Evolutionary conservation across 2,329 filamentous ascomycete genomes (phyloP).

Genomic region (Lojkania enalia): DNA sequence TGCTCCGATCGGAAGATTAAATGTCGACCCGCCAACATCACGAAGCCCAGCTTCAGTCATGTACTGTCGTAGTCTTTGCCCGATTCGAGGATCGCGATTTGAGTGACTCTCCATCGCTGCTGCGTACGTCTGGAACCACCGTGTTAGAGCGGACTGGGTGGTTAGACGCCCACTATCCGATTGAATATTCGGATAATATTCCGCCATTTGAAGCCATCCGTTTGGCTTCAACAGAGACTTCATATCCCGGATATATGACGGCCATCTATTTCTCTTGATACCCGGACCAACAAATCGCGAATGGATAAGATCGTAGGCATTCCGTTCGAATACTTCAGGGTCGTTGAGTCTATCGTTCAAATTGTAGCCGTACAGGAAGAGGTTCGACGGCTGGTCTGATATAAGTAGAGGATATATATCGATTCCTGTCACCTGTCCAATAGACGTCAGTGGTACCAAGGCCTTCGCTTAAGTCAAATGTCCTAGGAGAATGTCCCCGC

Average conservation of each 20-base stretch:
- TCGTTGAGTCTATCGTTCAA: conserved; percentile 46
- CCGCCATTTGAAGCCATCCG: conserved; percentile 88
- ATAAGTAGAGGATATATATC: conserved; percentile 43
- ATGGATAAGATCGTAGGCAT: conserved; percentile 81
- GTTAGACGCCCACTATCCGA: conserved; percentile 81
- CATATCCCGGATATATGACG: conserved; percentile 75
- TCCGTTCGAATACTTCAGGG: conserved; percentile 59
- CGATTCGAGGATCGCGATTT: conserved; percentile 41
- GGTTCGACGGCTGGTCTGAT: conserved; percentile 43
- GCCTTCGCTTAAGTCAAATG: too few relatives aligned
- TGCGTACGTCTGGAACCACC: conserved; percentile 44
- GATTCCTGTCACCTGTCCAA: conserved; percentile 44
- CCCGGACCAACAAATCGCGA: conserved; percentile 73
- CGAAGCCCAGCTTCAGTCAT: conserved; percentile 36
- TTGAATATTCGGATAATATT: conserved; percentile 82
- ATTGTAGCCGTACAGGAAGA: conserved; percentile 40
- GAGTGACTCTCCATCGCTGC: conserved; percentile 34
- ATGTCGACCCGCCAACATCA: conserved; percentile 33
- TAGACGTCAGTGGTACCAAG: too few relatives aligned
- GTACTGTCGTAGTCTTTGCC: conserved; percentile 30
- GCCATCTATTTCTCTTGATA: conserved; percentile 74
- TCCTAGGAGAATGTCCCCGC: too few relatives aligned
- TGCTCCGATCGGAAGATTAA: conserved; percentile 42
- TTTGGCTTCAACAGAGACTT: conserved; percentile 70
- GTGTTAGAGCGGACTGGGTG: conserved; percentile 46